Evolutionary conservation across 108 stramenopile genomes (phyloP), one percentile per base, ranked within the genome.

Genomic region (Seminavis robusta): DNA sequence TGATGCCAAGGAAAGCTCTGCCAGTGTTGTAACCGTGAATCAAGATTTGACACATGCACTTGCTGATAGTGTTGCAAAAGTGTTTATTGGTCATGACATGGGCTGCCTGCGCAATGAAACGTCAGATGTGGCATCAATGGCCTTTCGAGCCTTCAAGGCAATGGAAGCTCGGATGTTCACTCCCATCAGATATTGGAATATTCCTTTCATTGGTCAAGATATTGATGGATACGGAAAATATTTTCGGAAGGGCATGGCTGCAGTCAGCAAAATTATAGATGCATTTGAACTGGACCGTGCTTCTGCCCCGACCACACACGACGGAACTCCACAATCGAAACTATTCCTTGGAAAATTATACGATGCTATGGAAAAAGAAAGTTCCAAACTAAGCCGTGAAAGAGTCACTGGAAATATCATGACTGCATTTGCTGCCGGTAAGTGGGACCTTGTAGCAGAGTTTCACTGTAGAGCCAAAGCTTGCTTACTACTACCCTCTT

Each of bases 191-290:
- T 61, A 52, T 41, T 61, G 50, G 49, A 50, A 52, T 6, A 61
- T 61, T 25, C 60, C 60, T 26, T 23, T 61, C 16, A 61, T 61
- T 25, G 60, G 60, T 3, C 48, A 48, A 4, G 19, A 61, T 51
- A n/a, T 61, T 7, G 60, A 61, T 26, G 60, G 60, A 25, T 48
- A 24, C 3, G 50, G 50, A 47, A 17, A 34, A 11, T 30, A 32
- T 20, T 34, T 53, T 9, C 16, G 34, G 30, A 6, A 49, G 25
- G 27, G 23, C 23, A 30, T 49, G 21, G 15, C 25, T n/a, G 23
- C 23, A 10, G 17, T 34, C 15, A 3, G 34, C 15, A 6, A 34
- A 11, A 32, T 11, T 28, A 49, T 11, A 15, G 27, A 29, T 7
- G 24, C 5, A 6, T 10, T n/a, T 20, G 33, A 53, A 4, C 9